phyloP scores from a whole-genome alignment of 192 early-diverging fungal genomes.

The Coemansia reversa region DNA sequence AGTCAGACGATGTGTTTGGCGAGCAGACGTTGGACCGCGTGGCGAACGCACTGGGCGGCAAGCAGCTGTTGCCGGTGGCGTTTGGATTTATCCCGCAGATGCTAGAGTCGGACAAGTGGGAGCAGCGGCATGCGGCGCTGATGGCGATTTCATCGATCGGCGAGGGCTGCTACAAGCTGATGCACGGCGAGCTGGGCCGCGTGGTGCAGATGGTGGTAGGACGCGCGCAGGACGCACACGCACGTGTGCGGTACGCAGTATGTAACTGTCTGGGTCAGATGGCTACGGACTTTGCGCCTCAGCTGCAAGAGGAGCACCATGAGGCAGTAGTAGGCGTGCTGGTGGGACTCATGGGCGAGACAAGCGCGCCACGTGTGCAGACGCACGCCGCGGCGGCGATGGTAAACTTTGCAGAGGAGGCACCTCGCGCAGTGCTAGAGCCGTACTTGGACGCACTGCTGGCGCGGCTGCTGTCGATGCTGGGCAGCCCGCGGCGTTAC shows the following conservation, averaged over 20 bases:
- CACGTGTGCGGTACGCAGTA: constrained; percentile 94
- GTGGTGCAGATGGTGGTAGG: constrained; percentile 82
- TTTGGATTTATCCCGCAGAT: constrained; percentile 89
- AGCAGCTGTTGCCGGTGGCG: constrained; percentile 80
- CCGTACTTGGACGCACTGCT: constrained; percentile 92
- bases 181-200: constrained; percentile 84
- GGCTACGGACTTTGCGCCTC: constrained; percentile 91
- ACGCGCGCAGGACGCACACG: constrained; percentile 82
- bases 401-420: constrained; percentile 96
- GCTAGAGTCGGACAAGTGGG: constrained; percentile 83
- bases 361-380: constrained; percentile 81
- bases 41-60: constrained; percentile 81
- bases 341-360: constrained; percentile 86
- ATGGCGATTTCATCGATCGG: constrained; percentile 95
- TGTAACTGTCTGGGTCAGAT: constrained; percentile 98
- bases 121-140: constrained; percentile 86
- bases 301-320: constrained; percentile 73
- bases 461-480: constrained; percentile 76
- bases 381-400: constrained; percentile 93
- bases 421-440: constrained; percentile 76
- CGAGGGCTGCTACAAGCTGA: constrained; percentile 94
- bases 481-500: constrained; percentile 83
- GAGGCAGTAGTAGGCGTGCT: constrained; percentile 70
- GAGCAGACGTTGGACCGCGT: constrained; percentile 97
- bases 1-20: constrained; percentile 84